These are phyloP conservation scores for Globisporangium barbulae DNA, from an alignment of 352 stramenopile species.

Conservation along the genomic window DNA sequence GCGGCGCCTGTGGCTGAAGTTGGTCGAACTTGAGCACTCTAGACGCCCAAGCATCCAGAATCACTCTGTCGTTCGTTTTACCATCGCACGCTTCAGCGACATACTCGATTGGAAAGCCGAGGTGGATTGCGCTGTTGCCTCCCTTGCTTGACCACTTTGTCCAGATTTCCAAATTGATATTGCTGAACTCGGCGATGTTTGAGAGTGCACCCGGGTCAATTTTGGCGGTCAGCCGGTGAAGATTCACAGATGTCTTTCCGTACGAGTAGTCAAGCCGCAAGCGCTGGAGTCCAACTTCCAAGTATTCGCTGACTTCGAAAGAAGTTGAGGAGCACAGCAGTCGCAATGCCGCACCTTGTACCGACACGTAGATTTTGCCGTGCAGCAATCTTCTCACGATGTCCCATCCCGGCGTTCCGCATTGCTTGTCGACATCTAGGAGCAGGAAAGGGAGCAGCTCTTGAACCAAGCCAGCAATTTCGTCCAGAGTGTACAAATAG, in stretches of 20 bases:
- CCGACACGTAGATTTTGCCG: conserved; percentile 32
- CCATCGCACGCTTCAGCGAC: background rate
- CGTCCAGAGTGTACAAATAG: conserved; percentile 51
- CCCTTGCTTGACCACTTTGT: conserved; percentile 35
- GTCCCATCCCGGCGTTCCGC: conserved; percentile 41
- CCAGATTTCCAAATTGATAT: conserved; percentile 43
- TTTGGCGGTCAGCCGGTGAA: conserved; percentile 48
- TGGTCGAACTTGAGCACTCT: conserved; percentile 13
- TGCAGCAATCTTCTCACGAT: conserved; percentile 59
- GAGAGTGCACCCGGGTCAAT: conserved; percentile 67
- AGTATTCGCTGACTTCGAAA: conserved; percentile 52
- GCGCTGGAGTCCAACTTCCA: conserved; percentile 42
- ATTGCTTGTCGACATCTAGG: conserved; percentile 41
- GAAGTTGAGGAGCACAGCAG: conserved; percentile 41
- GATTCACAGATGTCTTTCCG: conserved; percentile 31
- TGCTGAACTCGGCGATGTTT: conserved; percentile 58
- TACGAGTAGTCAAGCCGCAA: conserved; percentile 31
- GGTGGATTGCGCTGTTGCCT: conserved; percentile 31
- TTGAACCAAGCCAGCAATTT: conserved; percentile 34
- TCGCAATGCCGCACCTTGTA: conserved; percentile 42
- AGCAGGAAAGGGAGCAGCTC: conserved; percentile 36
- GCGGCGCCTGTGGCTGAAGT: background rate
- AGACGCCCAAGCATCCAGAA: conserved; percentile 16
- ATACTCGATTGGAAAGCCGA: conserved; percentile 50
- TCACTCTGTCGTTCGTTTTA: conserved; percentile 2